These are phyloP conservation scores for Phytophthora brassicae DNA, from an alignment of 352 stramenopile species.

Conservation along the genomic window DNA sequence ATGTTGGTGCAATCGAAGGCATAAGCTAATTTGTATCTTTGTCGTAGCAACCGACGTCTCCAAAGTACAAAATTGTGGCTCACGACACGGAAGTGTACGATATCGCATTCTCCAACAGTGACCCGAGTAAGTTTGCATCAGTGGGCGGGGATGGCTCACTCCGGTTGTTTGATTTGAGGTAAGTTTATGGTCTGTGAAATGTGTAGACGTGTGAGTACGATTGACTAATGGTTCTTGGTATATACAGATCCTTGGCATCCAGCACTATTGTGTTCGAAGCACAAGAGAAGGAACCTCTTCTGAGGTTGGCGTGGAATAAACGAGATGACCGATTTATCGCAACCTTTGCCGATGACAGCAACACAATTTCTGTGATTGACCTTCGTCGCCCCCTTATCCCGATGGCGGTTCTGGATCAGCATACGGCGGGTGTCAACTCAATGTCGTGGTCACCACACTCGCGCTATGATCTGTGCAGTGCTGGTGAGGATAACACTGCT, in stretches of 20 bases:
- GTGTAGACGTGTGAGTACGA: neutral
- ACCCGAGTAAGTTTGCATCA: slow-evolving; percentile 94
- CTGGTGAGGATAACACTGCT: slow-evolving; percentile 93
- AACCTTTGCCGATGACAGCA: slow-evolving; percentile 91
- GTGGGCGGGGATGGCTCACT: slow-evolving; percentile 97
- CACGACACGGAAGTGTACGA: slow-evolving; percentile 99
- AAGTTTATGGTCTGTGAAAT: slow-evolving; percentile 12
- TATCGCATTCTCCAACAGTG: slow-evolving; percentile 94
- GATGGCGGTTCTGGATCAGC: slow-evolving; percentile 91
- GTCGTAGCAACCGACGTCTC: slow-evolving; percentile 53
- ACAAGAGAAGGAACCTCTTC: slow-evolving; percentile 82
- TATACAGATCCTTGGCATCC: slow-evolving; percentile 73
- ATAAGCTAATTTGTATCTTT: neutral
- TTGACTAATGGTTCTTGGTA: neutral
- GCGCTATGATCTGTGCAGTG: slow-evolving; percentile 94
- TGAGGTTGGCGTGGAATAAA: slow-evolving; percentile 97
- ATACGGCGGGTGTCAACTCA: slow-evolving; percentile 93
- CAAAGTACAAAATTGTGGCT: slow-evolving; percentile 96
- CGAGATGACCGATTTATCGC: slow-evolving; percentile 97
- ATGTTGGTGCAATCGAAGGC: neutral
- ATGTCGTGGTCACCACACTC: slow-evolving; percentile 96
- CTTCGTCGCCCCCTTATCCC: slow-evolving; percentile 90
- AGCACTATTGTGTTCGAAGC: slow-evolving; percentile 98
- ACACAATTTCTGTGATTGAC: slow-evolving; percentile 95
- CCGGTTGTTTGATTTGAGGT: slow-evolving; percentile 97